Evolutionary conservation across 2,329 filamentous ascomycete species (phyloP).

Genomic region (Botrytis porri): DNA sequence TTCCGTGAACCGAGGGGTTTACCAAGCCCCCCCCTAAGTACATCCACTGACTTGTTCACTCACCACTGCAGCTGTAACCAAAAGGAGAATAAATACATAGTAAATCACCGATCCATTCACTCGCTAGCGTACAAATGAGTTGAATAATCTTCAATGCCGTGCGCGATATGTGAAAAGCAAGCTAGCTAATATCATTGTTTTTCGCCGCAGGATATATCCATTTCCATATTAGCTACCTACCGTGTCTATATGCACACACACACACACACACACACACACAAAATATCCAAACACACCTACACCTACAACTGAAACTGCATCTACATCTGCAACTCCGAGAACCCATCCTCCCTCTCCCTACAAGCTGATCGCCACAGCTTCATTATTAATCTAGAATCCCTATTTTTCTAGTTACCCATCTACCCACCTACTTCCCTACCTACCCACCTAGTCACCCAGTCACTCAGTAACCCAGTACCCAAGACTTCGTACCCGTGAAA

Average conservation of each 20-base stretch:
- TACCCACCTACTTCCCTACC: too few relatives aligned
- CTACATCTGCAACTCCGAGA: too few relatives aligned
- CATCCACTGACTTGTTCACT: too few relatives aligned
- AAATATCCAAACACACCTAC: too few relatives aligned
- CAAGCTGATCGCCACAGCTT: too few relatives aligned
- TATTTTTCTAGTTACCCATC: too few relatives aligned
- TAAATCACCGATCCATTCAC: not conserved
- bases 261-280: too few relatives aligned
- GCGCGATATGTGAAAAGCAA: rapidly evolving
- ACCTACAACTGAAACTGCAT: too few relatives aligned
- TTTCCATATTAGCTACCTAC: not conserved
- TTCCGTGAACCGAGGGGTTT: not conserved
- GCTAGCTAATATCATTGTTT: not conserved
- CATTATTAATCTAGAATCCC: too few relatives aligned
- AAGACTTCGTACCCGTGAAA: not conserved
- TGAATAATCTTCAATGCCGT: not conserved
- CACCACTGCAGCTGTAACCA: not conserved
- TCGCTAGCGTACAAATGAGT: not conserved
- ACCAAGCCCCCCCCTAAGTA: not conserved
- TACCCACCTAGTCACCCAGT: not conserved
- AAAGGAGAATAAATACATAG: not conserved
- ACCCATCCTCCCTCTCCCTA: too few relatives aligned
- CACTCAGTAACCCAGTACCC: too few relatives aligned
- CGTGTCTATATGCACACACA: too few relatives aligned
- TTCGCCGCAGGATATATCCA: not conserved